Percentiles rank a stretch among this genome's conserved stretches.
Conservation (phyloP, 305 asterid genomes). For the Solanum aculeatissimum region DNA sequence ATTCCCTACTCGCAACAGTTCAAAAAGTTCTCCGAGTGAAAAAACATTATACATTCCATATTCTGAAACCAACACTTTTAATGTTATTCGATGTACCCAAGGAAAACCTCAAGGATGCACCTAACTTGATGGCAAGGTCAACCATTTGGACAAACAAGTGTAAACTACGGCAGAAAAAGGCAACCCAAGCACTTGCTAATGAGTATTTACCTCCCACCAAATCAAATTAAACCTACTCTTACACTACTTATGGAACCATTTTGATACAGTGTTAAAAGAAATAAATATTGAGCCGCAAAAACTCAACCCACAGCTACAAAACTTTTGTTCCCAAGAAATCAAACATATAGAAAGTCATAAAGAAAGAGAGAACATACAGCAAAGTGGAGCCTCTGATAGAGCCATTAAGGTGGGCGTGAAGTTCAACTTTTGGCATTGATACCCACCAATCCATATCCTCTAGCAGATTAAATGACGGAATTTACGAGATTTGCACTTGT, state of each 20-base stretch:
- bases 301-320: not conserved
- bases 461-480: not conserved
- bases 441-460: conserved; percentile 48
- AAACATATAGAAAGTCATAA: not conserved
- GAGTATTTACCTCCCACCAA: not conserved
- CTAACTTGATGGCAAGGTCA: not conserved
- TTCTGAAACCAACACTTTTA: not conserved
- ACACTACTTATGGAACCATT: not conserved
- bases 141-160: not conserved
- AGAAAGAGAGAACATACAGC: conserved; percentile 27
- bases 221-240: not conserved
- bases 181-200: not conserved
- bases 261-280: too few species aligned
- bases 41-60: not conserved
- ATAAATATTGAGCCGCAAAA: too few species aligned
- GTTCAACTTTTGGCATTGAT: conserved; percentile 72
- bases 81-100: not conserved
- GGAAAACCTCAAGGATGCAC: not conserved
- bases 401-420: conserved; percentile 95
- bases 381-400: conserved; percentile 80
- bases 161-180: not conserved
- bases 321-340: not conserved
- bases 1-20: not conserved
- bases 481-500: not conserved
- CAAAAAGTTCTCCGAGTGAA: not conserved